Evolutionary conservation across 495 filamentous ascomycete species (phyloP).

Genomic region (Niebla homalea): DNA sequence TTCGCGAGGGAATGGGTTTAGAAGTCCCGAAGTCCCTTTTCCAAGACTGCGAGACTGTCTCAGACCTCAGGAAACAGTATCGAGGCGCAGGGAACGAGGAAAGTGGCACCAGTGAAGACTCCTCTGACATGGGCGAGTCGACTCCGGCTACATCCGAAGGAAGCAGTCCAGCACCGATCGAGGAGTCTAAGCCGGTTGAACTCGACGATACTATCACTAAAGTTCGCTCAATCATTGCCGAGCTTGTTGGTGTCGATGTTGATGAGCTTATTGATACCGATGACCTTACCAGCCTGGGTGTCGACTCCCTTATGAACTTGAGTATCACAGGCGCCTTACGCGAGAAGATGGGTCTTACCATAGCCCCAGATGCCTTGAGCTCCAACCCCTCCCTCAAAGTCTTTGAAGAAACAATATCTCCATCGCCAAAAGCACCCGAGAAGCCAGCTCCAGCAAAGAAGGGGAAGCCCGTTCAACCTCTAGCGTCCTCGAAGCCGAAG

Average conservation of each 20-base stretch:
- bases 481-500: conserved; percentile 10
- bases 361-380: conserved; percentile 23
- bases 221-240: conserved; percentile 22
- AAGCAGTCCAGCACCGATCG: conserved; percentile 20
- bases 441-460: too few relatives aligned
- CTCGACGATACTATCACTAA: background rate
- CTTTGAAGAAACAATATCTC: conserved; percentile 10
- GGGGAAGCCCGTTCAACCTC: conserved; percentile 12
- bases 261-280: conserved; percentile 14
- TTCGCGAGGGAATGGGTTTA: background rate
- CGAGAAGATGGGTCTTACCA: conserved; percentile 24
- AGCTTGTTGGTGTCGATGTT: conserved; percentile 10
- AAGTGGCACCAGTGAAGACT: background rate
- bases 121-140: background rate
- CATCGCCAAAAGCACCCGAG: conserved; percentile 9
- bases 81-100: too few relatives aligned
- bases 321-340: conserved; percentile 25
- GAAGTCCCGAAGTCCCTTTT: conserved; percentile 1
- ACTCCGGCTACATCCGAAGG: conserved; percentile 3
- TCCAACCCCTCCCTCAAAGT: conserved; percentile 17
- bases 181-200: too few relatives aligned
- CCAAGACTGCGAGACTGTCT: background rate
- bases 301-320: conserved; percentile 39
- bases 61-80: background rate
- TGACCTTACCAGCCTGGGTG: conserved; percentile 30